Conservation (phyloP, 345 rosid species). For the Trapa incisa region DNA sequence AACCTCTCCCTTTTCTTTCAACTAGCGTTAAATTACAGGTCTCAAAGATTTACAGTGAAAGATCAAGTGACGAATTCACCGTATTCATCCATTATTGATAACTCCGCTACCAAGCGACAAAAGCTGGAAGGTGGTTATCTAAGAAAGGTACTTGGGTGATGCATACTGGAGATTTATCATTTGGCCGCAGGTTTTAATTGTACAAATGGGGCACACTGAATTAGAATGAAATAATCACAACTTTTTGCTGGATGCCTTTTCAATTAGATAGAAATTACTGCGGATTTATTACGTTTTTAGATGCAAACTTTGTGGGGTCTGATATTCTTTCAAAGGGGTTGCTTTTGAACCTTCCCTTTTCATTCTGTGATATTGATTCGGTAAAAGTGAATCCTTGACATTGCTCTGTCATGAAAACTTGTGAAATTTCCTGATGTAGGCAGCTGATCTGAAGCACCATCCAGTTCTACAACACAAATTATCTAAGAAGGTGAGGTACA, state of each 20-base stretch:
- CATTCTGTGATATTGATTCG: not conserved
- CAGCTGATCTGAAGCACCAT: conserved; percentile 48
- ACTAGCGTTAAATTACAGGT: conserved; percentile 18
- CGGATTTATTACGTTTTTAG: not conserved
- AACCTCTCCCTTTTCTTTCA: not conserved
- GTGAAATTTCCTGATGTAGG: conserved; percentile 27
- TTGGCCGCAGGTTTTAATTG: not conserved
- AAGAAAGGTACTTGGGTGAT: conserved; percentile 38
- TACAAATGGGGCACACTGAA: not conserved
- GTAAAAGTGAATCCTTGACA: not conserved
- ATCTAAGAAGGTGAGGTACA: conserved; percentile 22
- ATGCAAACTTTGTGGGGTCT: not conserved
- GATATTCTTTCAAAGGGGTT: not conserved
- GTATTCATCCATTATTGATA: conserved; percentile 24
- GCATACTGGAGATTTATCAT: not conserved
- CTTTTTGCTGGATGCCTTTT: too few relatives aligned
- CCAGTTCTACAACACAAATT: conserved; percentile 42
- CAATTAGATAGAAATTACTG: too few relatives aligned
- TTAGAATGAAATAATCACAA: too few relatives aligned
- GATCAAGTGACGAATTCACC: conserved; percentile 23
- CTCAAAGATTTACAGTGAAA: conserved; percentile 22
- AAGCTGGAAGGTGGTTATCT: conserved; percentile 71
- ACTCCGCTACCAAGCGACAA: conserved; percentile 55
- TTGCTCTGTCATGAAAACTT: not conserved
- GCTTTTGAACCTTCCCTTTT: not conserved